These are phyloP conservation scores for Vigna unguiculata DNA, from an alignment of 306 rosid genomes.

Conservation along the genomic window DNA sequence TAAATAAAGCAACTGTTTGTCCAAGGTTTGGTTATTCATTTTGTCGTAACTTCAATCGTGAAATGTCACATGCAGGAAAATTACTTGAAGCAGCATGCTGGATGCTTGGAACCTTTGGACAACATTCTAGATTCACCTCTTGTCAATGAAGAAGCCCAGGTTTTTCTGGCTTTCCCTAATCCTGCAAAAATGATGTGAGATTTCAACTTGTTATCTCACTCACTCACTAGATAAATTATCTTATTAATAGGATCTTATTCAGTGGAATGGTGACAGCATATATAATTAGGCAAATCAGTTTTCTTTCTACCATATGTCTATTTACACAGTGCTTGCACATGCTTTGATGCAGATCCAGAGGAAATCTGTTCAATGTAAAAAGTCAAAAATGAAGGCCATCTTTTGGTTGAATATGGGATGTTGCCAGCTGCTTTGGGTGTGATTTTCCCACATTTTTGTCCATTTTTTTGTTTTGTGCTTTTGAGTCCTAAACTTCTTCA, in stretches of 20 bases:
- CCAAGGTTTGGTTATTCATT: slow-evolving; percentile 11
- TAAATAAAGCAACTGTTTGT: slow-evolving; percentile 21
- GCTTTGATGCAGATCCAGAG: slow-evolving; percentile 56
- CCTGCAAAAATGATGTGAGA: slow-evolving; percentile 41
- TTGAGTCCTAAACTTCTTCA: slow-evolving; percentile 46
- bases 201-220: slow-evolving; percentile 34
- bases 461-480: slow-evolving; percentile 43
- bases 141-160: slow-evolving; percentile 62
- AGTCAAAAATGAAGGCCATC: slow-evolving; percentile 54
- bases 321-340: slow-evolving; percentile 8
- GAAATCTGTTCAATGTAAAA: slow-evolving; percentile 50
- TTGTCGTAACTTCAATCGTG: slow-evolving; percentile 22
- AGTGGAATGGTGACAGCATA: background rate
- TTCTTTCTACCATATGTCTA: background rate
- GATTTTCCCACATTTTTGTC: slow-evolving; percentile 49
- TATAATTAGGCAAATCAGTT: slow-evolving; percentile 21
- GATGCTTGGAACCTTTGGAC: slow-evolving; percentile 74
- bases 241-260: slow-evolving; percentile 9
- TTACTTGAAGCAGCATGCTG: slow-evolving; percentile 76
- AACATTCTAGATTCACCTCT: slow-evolving; percentile 64
- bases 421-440: slow-evolving; percentile 52
- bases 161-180: slow-evolving; percentile 23
- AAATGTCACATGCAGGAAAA: slow-evolving; percentile 65
- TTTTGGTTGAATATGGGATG: slow-evolving; percentile 43
- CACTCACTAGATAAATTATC: background rate